phyloP scores from a whole-genome alignment of 441 rosid species.

The Pelargonium fulgidum region DNA sequence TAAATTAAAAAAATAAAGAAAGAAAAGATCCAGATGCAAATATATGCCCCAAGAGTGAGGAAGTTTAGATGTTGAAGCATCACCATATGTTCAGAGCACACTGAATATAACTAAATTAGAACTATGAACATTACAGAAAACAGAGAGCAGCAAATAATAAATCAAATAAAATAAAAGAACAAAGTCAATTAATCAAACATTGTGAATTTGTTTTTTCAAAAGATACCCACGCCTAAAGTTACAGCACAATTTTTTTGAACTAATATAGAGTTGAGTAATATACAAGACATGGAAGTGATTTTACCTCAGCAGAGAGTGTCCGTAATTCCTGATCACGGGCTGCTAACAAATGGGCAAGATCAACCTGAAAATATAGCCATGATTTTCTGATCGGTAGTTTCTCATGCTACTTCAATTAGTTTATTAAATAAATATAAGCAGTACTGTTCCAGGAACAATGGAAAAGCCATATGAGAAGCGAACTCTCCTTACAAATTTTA shows the following conservation, averaged over 20 bases:
- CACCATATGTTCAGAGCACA: not conserved
- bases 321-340: constrained; percentile 93
- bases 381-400: not conserved
- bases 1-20: no score
- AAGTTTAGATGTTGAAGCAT: not conserved
- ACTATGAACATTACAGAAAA: not conserved
- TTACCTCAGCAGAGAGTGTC: constrained; percentile 93
- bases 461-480: not conserved
- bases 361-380: constrained; percentile 51
- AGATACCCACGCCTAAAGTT: not conserved
- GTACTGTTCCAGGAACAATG: not conserved
- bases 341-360: constrained; percentile 88
- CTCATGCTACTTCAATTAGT: not conserved
- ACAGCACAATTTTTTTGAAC: not conserved
- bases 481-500: not conserved
- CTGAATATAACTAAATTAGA: not conserved
- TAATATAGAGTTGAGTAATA: not conserved
- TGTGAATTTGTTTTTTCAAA: not conserved
- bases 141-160: not conserved
- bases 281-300: constrained; percentile 7
- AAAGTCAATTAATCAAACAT: not conserved
- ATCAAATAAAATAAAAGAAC: not conserved
- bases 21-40: not conserved
- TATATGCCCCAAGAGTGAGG: not conserved
- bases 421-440: not conserved